Conservation (phyloP, 108 stramenopile species). For the Stephanodiscus minutulus region DNA sequence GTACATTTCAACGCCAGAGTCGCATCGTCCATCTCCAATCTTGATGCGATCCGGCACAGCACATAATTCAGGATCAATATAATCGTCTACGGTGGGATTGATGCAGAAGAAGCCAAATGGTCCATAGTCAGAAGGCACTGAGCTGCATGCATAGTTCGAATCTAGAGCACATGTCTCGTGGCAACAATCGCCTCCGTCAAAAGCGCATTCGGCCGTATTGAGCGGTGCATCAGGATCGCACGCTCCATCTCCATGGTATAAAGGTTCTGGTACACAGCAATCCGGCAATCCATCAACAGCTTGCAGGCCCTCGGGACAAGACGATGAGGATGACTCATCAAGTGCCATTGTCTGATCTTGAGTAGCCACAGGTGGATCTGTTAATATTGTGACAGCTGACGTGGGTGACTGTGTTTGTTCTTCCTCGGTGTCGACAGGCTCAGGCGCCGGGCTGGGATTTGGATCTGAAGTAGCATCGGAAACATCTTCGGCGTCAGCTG, state of each 20-base stretch:
- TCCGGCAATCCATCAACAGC: slow-evolving; percentile 38
- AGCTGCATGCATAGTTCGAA: slow-evolving; percentile 33
- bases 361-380: background rate
- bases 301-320: slow-evolving; percentile 31
- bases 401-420: slow-evolving; percentile 5
- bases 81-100: slow-evolving; percentile 35
- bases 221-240: slow-evolving; percentile 76
- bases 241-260: slow-evolving; percentile 50
- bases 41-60: slow-evolving; percentile 42
- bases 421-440: slow-evolving; percentile 4
- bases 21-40: slow-evolving; percentile 51
- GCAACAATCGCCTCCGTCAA: slow-evolving; percentile 91
- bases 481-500: background rate
- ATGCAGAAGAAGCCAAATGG: slow-evolving; percentile 52
- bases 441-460: slow-evolving; percentile 4
- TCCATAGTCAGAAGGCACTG: slow-evolving; percentile 39
- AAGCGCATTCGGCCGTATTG: slow-evolving; percentile 83
- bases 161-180: slow-evolving; percentile 64
- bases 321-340: background rate
- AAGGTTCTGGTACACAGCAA: slow-evolving; percentile 48
- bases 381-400: background rate
- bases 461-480: slow-evolving; percentile 5
- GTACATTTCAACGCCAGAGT: slow-evolving; percentile 41
- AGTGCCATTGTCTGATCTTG: too few species aligned
- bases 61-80: slow-evolving; percentile 36